These are phyloP conservation scores for Apophysomyces sp. DNA, from an alignment of 371 early-diverging fungal genomes.

Conservation along the genomic window DNA sequence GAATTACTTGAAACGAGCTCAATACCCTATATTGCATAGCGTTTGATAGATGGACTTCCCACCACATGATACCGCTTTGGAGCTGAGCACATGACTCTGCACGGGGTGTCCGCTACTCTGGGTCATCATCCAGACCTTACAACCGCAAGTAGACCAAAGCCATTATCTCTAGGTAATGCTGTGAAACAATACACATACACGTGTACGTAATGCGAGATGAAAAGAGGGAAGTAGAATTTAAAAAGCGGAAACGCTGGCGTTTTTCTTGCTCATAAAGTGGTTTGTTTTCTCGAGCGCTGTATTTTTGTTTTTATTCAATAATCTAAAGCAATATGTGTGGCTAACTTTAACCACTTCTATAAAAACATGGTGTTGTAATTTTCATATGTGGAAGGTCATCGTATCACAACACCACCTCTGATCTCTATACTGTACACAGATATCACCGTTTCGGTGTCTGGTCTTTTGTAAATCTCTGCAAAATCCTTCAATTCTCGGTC, in stretches of 20 bases:
- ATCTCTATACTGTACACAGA: no score
- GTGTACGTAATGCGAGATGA: not conserved
- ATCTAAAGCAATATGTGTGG: no score
- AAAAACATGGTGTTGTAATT: no score
- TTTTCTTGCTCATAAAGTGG: not conserved
- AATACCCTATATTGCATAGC: slow-evolving; percentile 51
- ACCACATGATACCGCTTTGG: not conserved
- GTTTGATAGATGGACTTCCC: not conserved
- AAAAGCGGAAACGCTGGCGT: not conserved
- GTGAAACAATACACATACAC: not conserved
- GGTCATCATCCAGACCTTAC: not conserved
- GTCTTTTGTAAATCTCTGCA: no score
- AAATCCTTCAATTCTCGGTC: no score
- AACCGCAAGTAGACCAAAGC: not conserved
- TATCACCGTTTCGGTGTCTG: no score
- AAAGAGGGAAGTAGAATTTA: not conserved
- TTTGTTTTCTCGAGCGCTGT: no score
- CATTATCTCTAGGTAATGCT: not conserved
- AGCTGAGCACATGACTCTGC: not conserved
- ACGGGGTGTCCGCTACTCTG: not conserved
- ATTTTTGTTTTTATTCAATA: no score
- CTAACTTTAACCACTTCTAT: no score
- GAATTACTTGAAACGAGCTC: slow-evolving; percentile 31
- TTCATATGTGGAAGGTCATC: no score
- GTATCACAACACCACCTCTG: no score